Evolutionary conservation across 1,284 basidiomycete species (phyloP).

Genomic region (Earliella scabrosa): DNA sequence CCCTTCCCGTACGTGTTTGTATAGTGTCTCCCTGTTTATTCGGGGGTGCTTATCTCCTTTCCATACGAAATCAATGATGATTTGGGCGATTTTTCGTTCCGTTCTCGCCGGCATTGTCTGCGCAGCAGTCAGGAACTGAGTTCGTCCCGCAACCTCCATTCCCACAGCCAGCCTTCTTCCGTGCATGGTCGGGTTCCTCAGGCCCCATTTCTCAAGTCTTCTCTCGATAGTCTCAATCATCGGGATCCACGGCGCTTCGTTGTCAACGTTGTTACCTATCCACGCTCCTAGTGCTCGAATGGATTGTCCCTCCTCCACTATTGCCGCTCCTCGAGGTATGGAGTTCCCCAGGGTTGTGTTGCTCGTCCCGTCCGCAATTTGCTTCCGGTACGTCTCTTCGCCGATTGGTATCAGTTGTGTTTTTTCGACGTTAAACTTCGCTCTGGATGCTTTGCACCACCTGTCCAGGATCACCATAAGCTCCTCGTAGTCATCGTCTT

Average conservation of each 20-base stretch:
- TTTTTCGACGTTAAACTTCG: not conserved
- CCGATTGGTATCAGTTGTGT: not conserved
- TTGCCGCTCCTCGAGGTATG: too few relatives aligned
- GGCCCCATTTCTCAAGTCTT: too few relatives aligned
- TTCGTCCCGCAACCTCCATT: too few relatives aligned
- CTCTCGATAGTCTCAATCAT: too few relatives aligned
- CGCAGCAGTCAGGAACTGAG: too few relatives aligned
- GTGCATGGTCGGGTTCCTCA: too few relatives aligned
- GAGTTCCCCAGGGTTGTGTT: too few relatives aligned
- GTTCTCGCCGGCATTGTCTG: too few relatives aligned
- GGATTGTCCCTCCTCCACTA: not conserved
- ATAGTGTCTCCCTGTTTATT: not conserved
- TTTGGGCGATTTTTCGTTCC: not conserved
- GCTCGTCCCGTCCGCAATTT: not conserved
- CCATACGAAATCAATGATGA: not conserved
- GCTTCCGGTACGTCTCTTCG: not conserved
- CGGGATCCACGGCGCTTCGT: not conserved
- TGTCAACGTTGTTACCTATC: not conserved
- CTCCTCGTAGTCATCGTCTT: not conserved
- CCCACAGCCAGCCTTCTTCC: too few relatives aligned
- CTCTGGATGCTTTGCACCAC: not conserved
- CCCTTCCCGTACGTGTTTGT: not conserved
- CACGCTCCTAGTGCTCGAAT: not conserved
- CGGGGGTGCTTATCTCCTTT: not conserved
- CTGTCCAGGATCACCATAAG: too few relatives aligned